Percentiles rank a stretch among this genome's conserved stretches.
phyloP scores from a whole-genome alignment of 139 green algal genomes.

The Pleodorina starrii region DNA sequence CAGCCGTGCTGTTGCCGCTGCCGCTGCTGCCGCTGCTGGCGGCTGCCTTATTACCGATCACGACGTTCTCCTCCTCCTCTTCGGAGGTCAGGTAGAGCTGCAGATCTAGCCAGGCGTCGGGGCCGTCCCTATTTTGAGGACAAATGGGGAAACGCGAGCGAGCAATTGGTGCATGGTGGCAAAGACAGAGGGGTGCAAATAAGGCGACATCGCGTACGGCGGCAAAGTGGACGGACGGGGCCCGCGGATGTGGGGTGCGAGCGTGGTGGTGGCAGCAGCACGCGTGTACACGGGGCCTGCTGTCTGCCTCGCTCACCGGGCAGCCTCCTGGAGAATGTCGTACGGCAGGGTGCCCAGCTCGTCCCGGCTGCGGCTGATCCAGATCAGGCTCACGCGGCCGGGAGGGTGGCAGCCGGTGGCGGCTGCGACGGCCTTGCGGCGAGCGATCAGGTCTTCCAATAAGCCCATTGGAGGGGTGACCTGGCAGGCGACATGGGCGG shows the following conservation, averaged over 20 bases:
- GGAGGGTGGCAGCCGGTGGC: neutral
- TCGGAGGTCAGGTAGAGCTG: constrained; percentile 6
- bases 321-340: constrained; percentile 19
- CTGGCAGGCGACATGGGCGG: too few species aligned
- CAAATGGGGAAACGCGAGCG: too few species aligned
- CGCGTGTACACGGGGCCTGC: too few species aligned
- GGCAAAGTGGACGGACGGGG: too few species aligned
- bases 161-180: too few species aligned
- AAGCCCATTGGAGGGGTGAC: constrained; percentile 20
- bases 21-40: too few species aligned
- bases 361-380: constrained; percentile 14
- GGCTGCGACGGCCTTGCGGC: neutral
- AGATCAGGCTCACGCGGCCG: constrained; percentile 5
- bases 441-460: constrained; percentile 21
- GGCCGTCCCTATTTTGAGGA: neutral
- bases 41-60: neutral
- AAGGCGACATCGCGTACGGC: too few species aligned
- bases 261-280: too few species aligned
- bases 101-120: constrained; percentile 28
- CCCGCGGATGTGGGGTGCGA: too few species aligned
- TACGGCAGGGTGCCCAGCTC: constrained; percentile 1
- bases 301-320: too few species aligned
- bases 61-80: neutral
- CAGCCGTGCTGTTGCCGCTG: too few species aligned
- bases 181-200: too few species aligned